Evolutionary conservation across 2,329 filamentous ascomycete species (phyloP).

Genomic region (Cyphellophora attinorum): DNA sequence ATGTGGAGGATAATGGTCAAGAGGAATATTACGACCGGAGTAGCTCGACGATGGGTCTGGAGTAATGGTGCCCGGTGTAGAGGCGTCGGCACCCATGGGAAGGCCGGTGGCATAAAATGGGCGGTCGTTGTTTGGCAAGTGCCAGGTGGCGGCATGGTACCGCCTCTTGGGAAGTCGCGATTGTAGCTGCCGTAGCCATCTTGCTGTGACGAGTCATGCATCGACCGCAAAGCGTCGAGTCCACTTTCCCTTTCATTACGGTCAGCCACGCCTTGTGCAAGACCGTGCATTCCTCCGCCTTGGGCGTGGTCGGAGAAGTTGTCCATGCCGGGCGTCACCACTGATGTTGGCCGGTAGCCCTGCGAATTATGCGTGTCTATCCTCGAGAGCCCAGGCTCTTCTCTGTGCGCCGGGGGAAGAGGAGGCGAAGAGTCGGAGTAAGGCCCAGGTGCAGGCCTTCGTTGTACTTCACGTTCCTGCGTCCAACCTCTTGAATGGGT

Average conservation of each 20-base stretch:
- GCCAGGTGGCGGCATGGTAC: slow-evolving; percentile 3
- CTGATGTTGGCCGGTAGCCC: slow-evolving; percentile 6
- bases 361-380: slow-evolving; percentile 8
- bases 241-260: slow-evolving; percentile 8
- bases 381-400: slow-evolving; percentile 18
- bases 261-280: slow-evolving; percentile 8
- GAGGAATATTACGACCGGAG: slow-evolving; percentile 42
- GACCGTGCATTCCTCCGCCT: slow-evolving; percentile 7
- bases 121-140: slow-evolving; percentile 8
- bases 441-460: slow-evolving; percentile 6
- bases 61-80: slow-evolving; percentile 19
- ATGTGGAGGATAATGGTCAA: slow-evolving; percentile 30
- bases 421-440: slow-evolving; percentile 16
- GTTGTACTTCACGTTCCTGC: not conserved
- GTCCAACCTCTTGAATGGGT: not conserved
- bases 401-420: slow-evolving; percentile 23
- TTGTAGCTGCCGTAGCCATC: slow-evolving; percentile 7
- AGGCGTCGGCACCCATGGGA: slow-evolving; percentile 17
- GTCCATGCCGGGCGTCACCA: slow-evolving; percentile 12
- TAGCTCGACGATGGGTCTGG: slow-evolving; percentile 21
- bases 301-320: slow-evolving; percentile 6
- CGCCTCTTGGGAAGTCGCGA: slow-evolving; percentile 3
- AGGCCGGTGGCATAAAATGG: slow-evolving; percentile 14
- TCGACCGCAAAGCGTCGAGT: slow-evolving; percentile 6
- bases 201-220: slow-evolving; percentile 7